Conservation (phyloP, 1,139 yeast genomes). For the Zhuliangozyma blackwelliae region DNA sequence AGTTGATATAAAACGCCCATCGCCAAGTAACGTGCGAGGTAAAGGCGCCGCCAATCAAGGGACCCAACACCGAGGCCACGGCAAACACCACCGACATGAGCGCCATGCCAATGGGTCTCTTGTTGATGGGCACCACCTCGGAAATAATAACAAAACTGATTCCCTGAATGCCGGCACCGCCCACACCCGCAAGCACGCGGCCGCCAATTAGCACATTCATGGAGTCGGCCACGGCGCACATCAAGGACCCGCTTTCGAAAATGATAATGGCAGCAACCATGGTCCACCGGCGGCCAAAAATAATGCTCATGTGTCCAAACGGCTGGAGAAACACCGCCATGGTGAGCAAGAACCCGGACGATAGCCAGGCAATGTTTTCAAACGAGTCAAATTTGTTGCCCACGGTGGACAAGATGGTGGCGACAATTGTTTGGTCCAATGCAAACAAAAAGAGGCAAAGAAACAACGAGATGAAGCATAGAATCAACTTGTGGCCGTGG, state of each 20-base stretch:
- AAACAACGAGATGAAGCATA: constrained; percentile 25
- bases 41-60: constrained; percentile 53
- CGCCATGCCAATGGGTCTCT: constrained; percentile 30
- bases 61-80: constrained; percentile 53
- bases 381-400: constrained; percentile 42
- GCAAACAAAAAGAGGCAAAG: constrained; percentile 34
- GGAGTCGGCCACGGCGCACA: constrained; percentile 32
- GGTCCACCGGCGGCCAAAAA: constrained; percentile 43
- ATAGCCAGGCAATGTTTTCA: constrained; percentile 56
- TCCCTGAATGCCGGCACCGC: constrained; percentile 30
- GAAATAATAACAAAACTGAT: constrained; percentile 24
- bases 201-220: constrained; percentile 39
- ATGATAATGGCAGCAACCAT: constrained; percentile 30
- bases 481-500: constrained; percentile 22
- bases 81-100: constrained; percentile 36
- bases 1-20: constrained; percentile 68
- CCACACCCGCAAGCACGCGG: constrained; percentile 31
- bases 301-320: constrained; percentile 41
- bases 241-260: constrained; percentile 35
- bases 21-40: constrained; percentile 52
- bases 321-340: constrained; percentile 33
- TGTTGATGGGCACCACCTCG: constrained; percentile 27
- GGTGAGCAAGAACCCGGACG: constrained; percentile 53
- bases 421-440: constrained; percentile 39
- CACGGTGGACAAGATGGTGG: constrained; percentile 32